Evolutionary conservation across 2,329 filamentous ascomycete genomes (phyloP).

Genomic region (Fusarium pseudograminearum): DNA sequence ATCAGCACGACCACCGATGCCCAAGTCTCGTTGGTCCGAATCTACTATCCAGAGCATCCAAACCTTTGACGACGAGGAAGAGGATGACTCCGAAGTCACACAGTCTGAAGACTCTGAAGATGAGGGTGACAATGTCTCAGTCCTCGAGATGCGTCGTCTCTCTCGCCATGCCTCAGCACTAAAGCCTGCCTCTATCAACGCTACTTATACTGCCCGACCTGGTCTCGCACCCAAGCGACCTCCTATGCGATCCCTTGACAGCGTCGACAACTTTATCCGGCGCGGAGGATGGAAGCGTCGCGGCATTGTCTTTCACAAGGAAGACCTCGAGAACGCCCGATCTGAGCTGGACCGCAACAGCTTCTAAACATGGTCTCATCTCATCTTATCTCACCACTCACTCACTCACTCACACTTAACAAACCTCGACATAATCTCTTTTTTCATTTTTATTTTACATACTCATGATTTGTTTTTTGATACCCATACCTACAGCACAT

Average conservation of each 20-base stretch:
- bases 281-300: conserved; percentile 59
- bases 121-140: conserved; percentile 38
- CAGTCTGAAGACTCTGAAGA: conserved; percentile 43
- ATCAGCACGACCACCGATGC: conserved; percentile 49
- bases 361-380: conserved; percentile 31
- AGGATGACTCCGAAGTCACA: conserved; percentile 39
- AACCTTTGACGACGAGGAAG: conserved; percentile 44
- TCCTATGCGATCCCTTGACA: conserved; percentile 55
- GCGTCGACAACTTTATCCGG: conserved; percentile 58
- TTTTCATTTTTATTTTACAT: conserved; percentile 17
- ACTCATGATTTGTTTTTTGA: conserved; percentile 42
- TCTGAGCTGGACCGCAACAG: conserved; percentile 40
- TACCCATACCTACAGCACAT: conserved; percentile 39
- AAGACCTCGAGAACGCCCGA: conserved; percentile 49
- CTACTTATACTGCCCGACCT: conserved; percentile 48
- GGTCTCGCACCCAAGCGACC: conserved; percentile 50
- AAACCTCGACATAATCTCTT: conserved; percentile 13
- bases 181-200: conserved; percentile 51
- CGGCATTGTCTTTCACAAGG: conserved; percentile 56
- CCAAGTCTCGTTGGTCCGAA: conserved; percentile 58
- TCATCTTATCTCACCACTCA: not conserved
- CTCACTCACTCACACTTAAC: not conserved
- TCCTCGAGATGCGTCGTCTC: conserved; percentile 46
- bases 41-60: conserved; percentile 54
- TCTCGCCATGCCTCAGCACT: conserved; percentile 42